Conservation (phyloP, 2,329 filamentous ascomycete species). For the Clarireedia paspali region DNA sequence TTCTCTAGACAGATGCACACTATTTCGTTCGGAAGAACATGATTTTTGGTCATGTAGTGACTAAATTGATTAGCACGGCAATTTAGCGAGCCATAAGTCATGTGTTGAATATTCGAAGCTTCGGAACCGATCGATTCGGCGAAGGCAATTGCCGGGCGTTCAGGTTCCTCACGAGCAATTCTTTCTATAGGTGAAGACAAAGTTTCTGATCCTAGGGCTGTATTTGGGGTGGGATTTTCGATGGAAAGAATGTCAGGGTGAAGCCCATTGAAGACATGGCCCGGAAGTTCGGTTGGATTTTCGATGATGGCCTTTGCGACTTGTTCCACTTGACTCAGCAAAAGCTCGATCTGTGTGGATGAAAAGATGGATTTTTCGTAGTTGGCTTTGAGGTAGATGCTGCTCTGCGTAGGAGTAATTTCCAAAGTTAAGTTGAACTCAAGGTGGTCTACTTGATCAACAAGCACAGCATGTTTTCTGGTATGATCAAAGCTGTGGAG, state of each 20-base stretch:
- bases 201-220: conserved; percentile 12
- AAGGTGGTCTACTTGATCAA: conserved; percentile 59
- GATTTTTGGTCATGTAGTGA: conserved; percentile 40
- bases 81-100: conserved; percentile 63
- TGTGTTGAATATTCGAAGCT: conserved; percentile 30
- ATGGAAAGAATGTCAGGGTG: conserved; percentile 20
- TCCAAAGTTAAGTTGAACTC: conserved; percentile 74
- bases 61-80: conserved; percentile 56
- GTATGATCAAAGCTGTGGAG: conserved; percentile 34
- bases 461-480: conserved; percentile 40
- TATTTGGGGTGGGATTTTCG: conserved; percentile 20
- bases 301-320: conserved; percentile 38
- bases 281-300: conserved; percentile 6
- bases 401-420: conserved; percentile 52
- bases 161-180: conserved; percentile 34
- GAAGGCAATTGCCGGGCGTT: conserved; percentile 58
- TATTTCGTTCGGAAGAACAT: conserved; percentile 44
- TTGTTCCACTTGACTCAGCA: conserved; percentile 55
- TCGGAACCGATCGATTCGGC: conserved; percentile 39
- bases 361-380: conserved; percentile 49
- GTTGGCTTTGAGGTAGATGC: conserved; percentile 44
- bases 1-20: conserved; percentile 76
- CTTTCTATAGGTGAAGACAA: conserved; percentile 26
- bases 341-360: conserved; percentile 41
- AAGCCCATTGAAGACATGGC: conserved; percentile 12